Evolutionary conservation across 2,329 filamentous ascomycete species (phyloP), one percentile per base, ranked within the genome.

Genomic region (Pseudogymnoascus sp.): DNA sequence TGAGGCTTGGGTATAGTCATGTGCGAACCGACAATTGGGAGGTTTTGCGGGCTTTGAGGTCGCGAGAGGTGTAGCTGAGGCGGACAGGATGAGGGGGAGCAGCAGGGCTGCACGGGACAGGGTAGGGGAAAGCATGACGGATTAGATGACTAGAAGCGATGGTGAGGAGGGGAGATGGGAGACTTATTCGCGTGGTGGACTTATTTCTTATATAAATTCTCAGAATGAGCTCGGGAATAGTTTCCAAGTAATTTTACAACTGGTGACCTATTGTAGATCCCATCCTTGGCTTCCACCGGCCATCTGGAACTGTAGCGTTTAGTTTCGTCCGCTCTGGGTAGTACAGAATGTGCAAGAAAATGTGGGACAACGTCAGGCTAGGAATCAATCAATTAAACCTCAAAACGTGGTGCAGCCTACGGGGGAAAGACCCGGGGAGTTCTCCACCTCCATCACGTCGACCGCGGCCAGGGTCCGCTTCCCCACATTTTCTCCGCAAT

Each of bases 21-120:
- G 67, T 26, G 69, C 66, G 62, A 72, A 71, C 29, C 71, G 68
- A 63, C 70, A 70, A 59, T 29, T 42, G n/a, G 65, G 64, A 37
- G 64, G 47, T 40, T 69, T 50, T 11, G 61, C 38, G 19, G 62
- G 29, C 19, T 13, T 33, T 33, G 24, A 63, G 61, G n/a, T 26
- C 14, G 24, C 26, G 47, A 31, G 26, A 7, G 44, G 61, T 26
- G 62, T 33, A 63, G 59, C 61, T 24, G 61, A 24, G 31, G 42
- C 19, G 16, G 47, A 59, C 14, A 33, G 59, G 29, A 21, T 26
- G 29, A 63, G 61, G 13, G 61, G 16, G 13, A 63, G 53, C 26
- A 60, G 33, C 24, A 40, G 24, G 8, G 47, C 47, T 53, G 14
- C 47, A 16, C 31, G 26, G 47, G 47, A 53, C 14, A 31, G 47